phyloP scores from a whole-genome alignment of 1,284 basidiomycete genomes.

The Farysia itapuensis region DNA sequence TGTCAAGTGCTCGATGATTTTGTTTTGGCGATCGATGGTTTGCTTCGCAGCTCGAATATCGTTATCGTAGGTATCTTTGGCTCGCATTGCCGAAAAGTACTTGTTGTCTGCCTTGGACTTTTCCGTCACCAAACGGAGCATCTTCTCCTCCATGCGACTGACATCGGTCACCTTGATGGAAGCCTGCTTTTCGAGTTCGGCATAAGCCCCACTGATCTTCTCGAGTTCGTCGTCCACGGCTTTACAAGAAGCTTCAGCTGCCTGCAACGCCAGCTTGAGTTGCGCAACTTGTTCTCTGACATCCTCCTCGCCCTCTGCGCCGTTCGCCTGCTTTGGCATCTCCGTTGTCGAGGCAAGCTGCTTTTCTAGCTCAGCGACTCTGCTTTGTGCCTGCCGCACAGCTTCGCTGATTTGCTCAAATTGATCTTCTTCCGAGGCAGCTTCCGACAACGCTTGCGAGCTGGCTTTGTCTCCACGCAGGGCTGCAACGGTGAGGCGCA shows the following conservation, averaged over 20 bases:
- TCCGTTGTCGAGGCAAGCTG: constrained; percentile 2
- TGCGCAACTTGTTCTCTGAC: constrained; percentile 67
- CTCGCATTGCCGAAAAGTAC: constrained; percentile 85
- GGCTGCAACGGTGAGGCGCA: constrained; percentile 77
- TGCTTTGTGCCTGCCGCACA: constrained; percentile 18
- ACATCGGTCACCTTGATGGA: constrained; percentile 83
- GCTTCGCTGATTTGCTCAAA: constrained; percentile 17
- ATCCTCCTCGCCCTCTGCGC: constrained; percentile 4
- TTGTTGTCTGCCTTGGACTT: constrained; percentile 94
- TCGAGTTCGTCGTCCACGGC: constrained; percentile 78
- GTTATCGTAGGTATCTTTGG: constrained; percentile 77
- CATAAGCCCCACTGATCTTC: constrained; percentile 82
- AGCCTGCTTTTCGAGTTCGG: constrained; percentile 78
- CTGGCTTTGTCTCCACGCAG: constrained; percentile 72
- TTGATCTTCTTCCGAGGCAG: constrained; percentile 41
- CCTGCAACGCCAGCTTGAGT: constrained; percentile 52
- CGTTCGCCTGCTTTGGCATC: constrained; percentile 8
- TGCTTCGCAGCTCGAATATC: constrained; percentile 73
- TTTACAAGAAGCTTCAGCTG: constrained; percentile 50
- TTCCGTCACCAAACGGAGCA: constrained; percentile 63
- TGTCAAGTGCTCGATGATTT: constrained; percentile 71
- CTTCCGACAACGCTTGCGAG: constrained; percentile 70
- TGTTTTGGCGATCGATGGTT: constrained; percentile 75
- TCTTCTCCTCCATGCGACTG: constrained; percentile 73
- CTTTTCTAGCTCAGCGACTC: constrained; percentile 31